Conservation (phyloP, 306 rosid species). For the Fagus sylvatica region DNA sequence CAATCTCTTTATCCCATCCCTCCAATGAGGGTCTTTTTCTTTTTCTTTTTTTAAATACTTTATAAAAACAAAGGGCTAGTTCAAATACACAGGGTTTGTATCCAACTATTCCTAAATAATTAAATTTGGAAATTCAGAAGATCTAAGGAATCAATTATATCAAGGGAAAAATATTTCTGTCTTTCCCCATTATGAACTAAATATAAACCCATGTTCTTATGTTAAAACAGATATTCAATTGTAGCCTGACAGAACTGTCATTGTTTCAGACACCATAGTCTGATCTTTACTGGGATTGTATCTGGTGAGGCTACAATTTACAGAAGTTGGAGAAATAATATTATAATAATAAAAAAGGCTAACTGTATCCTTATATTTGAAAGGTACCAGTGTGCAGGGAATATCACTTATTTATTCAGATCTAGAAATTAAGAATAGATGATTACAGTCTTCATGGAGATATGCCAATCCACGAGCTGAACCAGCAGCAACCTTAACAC, state of each 20-base stretch:
- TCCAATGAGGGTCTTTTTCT: background rate
- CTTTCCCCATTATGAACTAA: background rate
- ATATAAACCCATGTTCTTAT: background rate
- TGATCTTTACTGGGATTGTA: background rate
- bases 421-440: slow-evolving; percentile 10
- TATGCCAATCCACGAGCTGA: slow-evolving; percentile 94
- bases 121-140: too few relatives aligned
- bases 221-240: background rate
- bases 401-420: background rate
- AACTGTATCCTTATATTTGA: background rate
- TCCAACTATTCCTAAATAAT: too few relatives aligned
- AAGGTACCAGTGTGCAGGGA: background rate
- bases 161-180: background rate
- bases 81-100: too few relatives aligned
- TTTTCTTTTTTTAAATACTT: too few relatives aligned
- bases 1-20: background rate
- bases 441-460: slow-evolving; percentile 96
- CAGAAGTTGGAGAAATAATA: background rate
- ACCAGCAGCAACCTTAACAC: slow-evolving; percentile 83
- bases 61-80: too few relatives aligned
- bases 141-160: background rate
- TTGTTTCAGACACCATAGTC: background rate
- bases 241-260: background rate
- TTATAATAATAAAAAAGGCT: background rate
- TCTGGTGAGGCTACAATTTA: background rate